A percentile compares a stretch with the other conserved stretches of the same genome.
Evolutionary conservation across 495 filamentous ascomycete genomes (phyloP).

Genomic region (Neurospora discreta): DNA sequence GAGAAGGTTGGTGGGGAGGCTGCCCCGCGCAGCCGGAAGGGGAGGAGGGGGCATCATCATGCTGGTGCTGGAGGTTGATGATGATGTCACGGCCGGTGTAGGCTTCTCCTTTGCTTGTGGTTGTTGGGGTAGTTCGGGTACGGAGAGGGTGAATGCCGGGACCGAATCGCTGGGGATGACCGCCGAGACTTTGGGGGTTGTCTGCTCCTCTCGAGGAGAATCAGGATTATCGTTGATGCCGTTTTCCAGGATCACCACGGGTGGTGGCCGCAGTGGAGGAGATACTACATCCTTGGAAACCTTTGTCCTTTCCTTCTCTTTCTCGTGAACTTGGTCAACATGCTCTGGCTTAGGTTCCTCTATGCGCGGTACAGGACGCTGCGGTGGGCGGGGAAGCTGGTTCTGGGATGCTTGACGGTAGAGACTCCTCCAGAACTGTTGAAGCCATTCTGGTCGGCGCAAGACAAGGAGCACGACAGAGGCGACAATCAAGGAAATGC

Average conservation of each 20-base stretch:
- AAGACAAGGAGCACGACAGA: conserved; percentile 41
- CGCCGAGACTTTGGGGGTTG: conserved; percentile 30
- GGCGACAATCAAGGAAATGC: conserved; percentile 42
- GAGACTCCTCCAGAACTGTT: conserved; percentile 20
- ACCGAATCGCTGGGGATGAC: conserved; percentile 9
- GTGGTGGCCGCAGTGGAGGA: background rate
- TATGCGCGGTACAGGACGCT: conserved; percentile 8
- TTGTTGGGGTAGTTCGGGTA: conserved; percentile 10
- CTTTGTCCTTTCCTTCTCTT: background rate
- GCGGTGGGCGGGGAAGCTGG: conserved; percentile 14
- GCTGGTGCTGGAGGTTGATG: conserved; percentile 15
- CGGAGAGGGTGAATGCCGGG: conserved; percentile 32
- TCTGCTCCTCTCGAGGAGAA: conserved; percentile 19
- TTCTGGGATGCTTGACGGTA: conserved; percentile 13
- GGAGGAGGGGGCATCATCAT: conserved; percentile 23
- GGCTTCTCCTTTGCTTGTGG: background rate
- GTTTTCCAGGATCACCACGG: background rate
- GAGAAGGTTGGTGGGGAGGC: conserved; percentile 14
- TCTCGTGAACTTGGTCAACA: background rate
- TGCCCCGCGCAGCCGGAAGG: conserved; percentile 8
- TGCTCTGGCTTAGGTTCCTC: background rate
- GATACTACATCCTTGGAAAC: conserved; percentile 1
- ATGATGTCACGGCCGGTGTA: conserved; percentile 8
- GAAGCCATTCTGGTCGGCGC: conserved; percentile 32
- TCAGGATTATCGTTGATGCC: conserved; percentile 3